Evolutionary conservation across 495 filamentous ascomycete genomes (phyloP).

Genomic region (Aspergillus conjunctus): DNA sequence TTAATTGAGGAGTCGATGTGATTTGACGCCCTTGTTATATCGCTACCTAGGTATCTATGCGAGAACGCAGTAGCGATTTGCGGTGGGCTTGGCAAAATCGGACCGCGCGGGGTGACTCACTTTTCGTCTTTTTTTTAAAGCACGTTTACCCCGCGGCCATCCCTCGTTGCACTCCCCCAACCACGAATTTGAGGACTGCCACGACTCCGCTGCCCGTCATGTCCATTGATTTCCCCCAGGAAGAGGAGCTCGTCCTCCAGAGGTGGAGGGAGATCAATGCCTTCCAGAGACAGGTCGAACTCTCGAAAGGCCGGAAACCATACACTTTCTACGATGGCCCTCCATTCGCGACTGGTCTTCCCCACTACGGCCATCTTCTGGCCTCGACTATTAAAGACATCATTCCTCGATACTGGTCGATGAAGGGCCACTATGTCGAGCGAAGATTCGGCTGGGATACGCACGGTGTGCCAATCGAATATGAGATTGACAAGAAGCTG

Average conservation of each 20-base stretch:
- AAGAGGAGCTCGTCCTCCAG: constrained; percentile 79
- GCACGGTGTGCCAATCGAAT: constrained; percentile 93
- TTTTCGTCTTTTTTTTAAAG: constrained; percentile 26
- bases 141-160: constrained; percentile 32
- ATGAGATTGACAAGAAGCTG: constrained; percentile 98
- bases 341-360: constrained; percentile 71
- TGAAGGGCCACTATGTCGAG: constrained; percentile 89
- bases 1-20: neutral
- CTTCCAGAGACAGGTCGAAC: constrained; percentile 75
- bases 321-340: constrained; percentile 70
- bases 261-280: constrained; percentile 90
- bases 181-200: constrained; percentile 23
- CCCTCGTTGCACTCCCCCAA: constrained; percentile 15
- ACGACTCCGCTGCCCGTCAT: constrained; percentile 44
- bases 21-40: neutral
- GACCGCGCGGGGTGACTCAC: constrained; percentile 43
- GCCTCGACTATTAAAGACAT: constrained; percentile 98
- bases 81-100: constrained; percentile 30
- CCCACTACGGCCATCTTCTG: constrained; percentile 95
- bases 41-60: neutral
- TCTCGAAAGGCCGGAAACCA: constrained; percentile 68
- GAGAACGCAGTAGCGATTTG: neutral
- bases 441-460: constrained; percentile 83
- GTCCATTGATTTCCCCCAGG: constrained; percentile 90
- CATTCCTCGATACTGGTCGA: constrained; percentile 95